phyloP scores from a whole-genome alignment of 257 asterid genomes.

The Lithospermum erythrorhizon region DNA sequence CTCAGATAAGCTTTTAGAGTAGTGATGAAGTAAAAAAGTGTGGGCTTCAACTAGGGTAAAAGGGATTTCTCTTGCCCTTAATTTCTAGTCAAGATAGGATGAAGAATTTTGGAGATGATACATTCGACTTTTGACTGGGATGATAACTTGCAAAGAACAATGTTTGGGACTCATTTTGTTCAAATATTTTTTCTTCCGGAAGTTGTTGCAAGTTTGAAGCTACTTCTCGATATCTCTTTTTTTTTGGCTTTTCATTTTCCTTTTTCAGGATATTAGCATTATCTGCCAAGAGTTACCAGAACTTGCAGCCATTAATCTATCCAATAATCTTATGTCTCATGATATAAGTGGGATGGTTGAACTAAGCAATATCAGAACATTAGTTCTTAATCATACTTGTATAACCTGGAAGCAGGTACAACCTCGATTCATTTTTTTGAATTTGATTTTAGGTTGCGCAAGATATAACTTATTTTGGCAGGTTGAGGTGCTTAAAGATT shows the following conservation, averaged over 20 bases:
- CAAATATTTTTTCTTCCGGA: neutral
- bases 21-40: neutral
- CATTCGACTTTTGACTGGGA: too few species aligned
- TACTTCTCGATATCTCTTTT: conserved; percentile 8
- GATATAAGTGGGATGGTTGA: conserved; percentile 35
- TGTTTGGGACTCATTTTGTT: neutral
- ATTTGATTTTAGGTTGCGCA: conserved; percentile 2
- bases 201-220: neutral
- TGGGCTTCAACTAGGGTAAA: neutral
- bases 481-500: conserved; percentile 72
- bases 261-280: conserved; percentile 62
- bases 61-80: neutral
- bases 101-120: too few species aligned
- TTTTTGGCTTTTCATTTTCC: neutral
- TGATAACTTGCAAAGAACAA: too few species aligned
- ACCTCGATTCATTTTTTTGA: conserved; percentile 9
- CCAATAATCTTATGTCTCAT: conserved; percentile 50
- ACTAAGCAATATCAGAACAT: conserved; percentile 44
- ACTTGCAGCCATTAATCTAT: conserved; percentile 63
- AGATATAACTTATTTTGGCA: conserved; percentile 21
- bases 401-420: conserved; percentile 73
- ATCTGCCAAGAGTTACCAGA: conserved; percentile 59
- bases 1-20: neutral
- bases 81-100: too few species aligned
- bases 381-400: conserved; percentile 78